Base-by-base conservation (phyloP, 495 filamentous ascomycete genomes). In the Pyrenula aspistea region DNA sequence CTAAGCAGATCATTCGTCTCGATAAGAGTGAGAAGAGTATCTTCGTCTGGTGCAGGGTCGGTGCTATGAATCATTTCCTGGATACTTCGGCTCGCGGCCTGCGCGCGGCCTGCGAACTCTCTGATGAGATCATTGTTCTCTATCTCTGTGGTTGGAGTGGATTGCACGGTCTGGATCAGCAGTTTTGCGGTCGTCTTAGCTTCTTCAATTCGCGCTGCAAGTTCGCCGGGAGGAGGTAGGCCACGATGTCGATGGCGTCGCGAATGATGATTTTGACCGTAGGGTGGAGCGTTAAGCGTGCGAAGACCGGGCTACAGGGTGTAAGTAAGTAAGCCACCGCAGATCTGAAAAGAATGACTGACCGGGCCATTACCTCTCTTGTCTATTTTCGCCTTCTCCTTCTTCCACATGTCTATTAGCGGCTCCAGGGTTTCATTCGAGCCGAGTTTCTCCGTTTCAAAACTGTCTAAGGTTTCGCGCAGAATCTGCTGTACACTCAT, bases 1-100 rank as follows among this genome's bases (percentile, higher is more conserved):
- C 84, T 83, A 20, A 98, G 74, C 64, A 89, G 84, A 63, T 97
- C 94, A 65, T 94, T 95, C 42, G 90, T 92, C 69, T 97, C 91
- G 65, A 99, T 95, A 51, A 99, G 71, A 20, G 84, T 91, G 58
- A 90, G 81, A 68, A 99, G 82, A 1, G 93, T 97, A 62, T 95
- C 87, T 65, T 92, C 90, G 64, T 99, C 93, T 2, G 91, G 91
- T 1, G 81, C 62, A 0, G 92, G 92, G 61, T 85, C 78, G 19
- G 85, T 83, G 51, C 83, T 78, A 36, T 84, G 72, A 71, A 97
- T 96, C 71, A 95, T 97, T 21, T 71, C 74, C 59, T 94, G 88
- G 55, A 99, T 81, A 57, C 83, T 84, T 25, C 85, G 79, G 12
- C 83, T 83, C 0, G 93, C 91, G 47, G 80, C 77, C 56, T 83